Evolutionary conservation across 768 basidiomycete genomes (phyloP), one percentile per base, ranked within the genome.

Genomic region (Panus rudis): DNA sequence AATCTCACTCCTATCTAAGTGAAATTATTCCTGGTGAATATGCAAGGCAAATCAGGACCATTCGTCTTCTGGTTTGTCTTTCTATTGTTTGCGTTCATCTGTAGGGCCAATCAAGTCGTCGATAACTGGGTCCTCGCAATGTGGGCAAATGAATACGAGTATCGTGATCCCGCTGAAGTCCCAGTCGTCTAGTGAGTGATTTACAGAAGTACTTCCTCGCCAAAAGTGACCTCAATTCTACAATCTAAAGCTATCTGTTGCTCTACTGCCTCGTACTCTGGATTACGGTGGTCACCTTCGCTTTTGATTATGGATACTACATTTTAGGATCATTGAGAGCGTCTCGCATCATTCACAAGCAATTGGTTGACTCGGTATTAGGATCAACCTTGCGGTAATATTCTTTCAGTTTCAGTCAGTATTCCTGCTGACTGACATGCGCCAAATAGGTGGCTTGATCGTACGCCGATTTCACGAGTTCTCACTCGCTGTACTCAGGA

Each of bases 401-500:
- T 12, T 16, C 5, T 28, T 20, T 37, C 21, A 26, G 67, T 69
- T 48, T 23, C 14, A 21, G 16, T 22, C 21, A 20, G 30, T 22
- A 21, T 19, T 6, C n/a, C n/a, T 14, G 8, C 27, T 47, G 17
- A 37, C 19, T 17, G n/a, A 7, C 12, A 25, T 4, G 19, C 23
- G 7, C 13, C 4, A 21, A 22, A 10, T 37, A 71, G 74, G 43
- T 75, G 70, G 68, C 61, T 76, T 7, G 75, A 76, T 46, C 64
- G 53, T 1, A 72, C 70, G 1, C 74, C 74, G 0, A 65, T 65
- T 0, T 71, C 72, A 10, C 74, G 83, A 4, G 72, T 86, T 37
- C 73, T 84, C 28, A 64, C 79, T 22, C 69, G 81, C 38, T 76
- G 76, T 55, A 84, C 81, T 2, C 75, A 80, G 40, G 83, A 84